A percentile compares a stretch with the other conserved stretches of the same genome.
Conservation (phyloP, 23 red algal genomes). For the Agarophyton chilense region DNA sequence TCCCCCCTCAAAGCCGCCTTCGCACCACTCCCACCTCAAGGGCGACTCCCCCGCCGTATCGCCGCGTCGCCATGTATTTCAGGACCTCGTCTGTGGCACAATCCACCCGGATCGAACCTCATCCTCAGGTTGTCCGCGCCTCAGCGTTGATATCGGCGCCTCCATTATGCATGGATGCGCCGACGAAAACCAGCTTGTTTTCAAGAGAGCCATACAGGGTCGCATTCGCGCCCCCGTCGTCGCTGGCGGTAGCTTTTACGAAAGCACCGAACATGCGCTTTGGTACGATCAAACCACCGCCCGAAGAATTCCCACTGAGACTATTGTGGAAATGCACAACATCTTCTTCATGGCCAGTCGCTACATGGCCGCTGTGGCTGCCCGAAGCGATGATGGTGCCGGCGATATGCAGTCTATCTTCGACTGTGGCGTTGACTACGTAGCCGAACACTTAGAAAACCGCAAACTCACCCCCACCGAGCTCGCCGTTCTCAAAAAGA, state of each 20-base stretch:
- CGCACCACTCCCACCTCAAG: background rate
- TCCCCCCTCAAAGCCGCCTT: background rate
- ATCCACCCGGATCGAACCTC: background rate
- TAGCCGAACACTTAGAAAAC: conserved; percentile 22
- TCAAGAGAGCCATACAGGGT: conserved; percentile 48
- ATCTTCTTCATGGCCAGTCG: conserved; percentile 65
- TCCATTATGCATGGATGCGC: conserved; percentile 82
- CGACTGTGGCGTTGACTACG: conserved; percentile 56
- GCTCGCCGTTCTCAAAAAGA: conserved; percentile 43
- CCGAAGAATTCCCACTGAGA: conserved; percentile 29
- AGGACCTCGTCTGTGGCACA: conserved; percentile 25
- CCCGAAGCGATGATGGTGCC: conserved; percentile 34
- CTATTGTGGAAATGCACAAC: conserved; percentile 52
- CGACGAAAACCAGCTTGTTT: conserved; percentile 72
- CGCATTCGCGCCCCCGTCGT: conserved; percentile 62
- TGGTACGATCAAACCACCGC: conserved; percentile 48
- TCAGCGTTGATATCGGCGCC: conserved; percentile 88
- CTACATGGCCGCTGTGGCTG: conserved; percentile 52
- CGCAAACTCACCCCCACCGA: conserved; percentile 32
- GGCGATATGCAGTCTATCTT: conserved; percentile 53
- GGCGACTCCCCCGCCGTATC: background rate
- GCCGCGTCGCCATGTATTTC: conserved; percentile 6
- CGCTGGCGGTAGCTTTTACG: conserved; percentile 63
- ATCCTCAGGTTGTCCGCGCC: background rate
- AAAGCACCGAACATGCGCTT: conserved; percentile 56